Percentiles rank a stretch among this genome's conserved stretches.
These are phyloP conservation scores for Collybia sordida DNA, from an alignment of 768 basidiomycete species.

Conservation along the genomic window DNA sequence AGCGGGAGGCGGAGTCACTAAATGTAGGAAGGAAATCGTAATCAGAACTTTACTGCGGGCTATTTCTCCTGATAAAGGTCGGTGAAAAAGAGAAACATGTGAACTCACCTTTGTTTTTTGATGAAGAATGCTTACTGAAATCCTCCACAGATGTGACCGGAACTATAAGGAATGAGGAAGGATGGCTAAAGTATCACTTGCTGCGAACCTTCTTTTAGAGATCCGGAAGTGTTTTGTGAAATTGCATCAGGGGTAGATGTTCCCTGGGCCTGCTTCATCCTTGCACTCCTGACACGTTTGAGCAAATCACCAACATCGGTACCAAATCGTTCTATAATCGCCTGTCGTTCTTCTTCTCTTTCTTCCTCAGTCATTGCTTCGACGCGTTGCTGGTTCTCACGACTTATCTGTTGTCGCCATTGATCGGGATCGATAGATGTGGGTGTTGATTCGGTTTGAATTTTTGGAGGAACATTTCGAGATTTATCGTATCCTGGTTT, in stretches of 20 bases:
- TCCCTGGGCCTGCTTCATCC: conserved; percentile 30
- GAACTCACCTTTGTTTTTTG: conserved; percentile 12
- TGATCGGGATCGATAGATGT: conserved; percentile 24
- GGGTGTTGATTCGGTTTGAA: conserved; percentile 7
- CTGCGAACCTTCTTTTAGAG: conserved; percentile 14
- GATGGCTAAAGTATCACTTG: neutral
- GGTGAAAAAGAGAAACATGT: neutral
- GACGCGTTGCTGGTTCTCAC: conserved; percentile 65
- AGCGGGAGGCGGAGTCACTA: conserved; percentile 41
- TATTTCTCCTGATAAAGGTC: neutral
- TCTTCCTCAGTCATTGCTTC: conserved; percentile 72
- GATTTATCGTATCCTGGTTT: conserved; percentile 19
- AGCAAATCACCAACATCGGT: conserved; percentile 62
- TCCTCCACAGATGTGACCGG: conserved; percentile 15
- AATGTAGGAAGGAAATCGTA: conserved; percentile 8
- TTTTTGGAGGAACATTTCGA: conserved; percentile 26
- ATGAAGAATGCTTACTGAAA: conserved; percentile 1
- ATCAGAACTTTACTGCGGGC: conserved; percentile 1
- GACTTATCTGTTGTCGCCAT: conserved; percentile 59
- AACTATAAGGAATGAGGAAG: neutral
- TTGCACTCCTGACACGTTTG: conserved; percentile 48
- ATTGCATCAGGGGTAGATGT: neutral
- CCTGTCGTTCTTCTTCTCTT: conserved; percentile 58
- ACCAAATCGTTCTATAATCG: conserved; percentile 75
- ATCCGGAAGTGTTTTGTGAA: neutral